Percentiles rank a stretch among this genome's conserved stretches.
phyloP scores from a whole-genome alignment of 1,139 yeast species.

The Hemisphaericaspora lyxosophila region DNA sequence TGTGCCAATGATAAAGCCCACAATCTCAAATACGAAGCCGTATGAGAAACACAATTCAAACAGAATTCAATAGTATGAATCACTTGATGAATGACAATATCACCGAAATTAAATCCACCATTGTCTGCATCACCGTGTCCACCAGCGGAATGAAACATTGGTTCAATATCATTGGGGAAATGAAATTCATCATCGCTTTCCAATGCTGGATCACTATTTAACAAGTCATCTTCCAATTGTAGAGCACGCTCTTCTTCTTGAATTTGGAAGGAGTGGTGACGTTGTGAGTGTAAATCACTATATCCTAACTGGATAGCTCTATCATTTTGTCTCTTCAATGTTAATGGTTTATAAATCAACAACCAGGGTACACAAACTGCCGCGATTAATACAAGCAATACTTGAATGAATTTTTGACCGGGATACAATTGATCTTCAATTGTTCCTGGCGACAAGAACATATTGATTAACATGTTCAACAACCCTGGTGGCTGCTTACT shows the following conservation, averaged over 20 bases:
- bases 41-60: constrained; percentile 94
- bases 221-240: constrained; percentile 24
- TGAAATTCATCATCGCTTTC: constrained; percentile 30
- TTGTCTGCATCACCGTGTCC: constrained; percentile 43
- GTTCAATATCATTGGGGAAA: constrained; percentile 51
- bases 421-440: constrained; percentile 81
- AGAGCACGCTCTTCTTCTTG: constrained; percentile 37
- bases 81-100: constrained; percentile 94
- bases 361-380: constrained; percentile 94
- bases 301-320: constrained; percentile 36
- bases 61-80: constrained; percentile 98
- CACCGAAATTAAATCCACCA: constrained; percentile 78
- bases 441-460: constrained; percentile 92
- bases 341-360: constrained; percentile 81
- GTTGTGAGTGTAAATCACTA: constrained; percentile 34
- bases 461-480: constrained; percentile 89
- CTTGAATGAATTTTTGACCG: constrained; percentile 82
- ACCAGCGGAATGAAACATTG: constrained; percentile 32
- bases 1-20: constrained; percentile 99
- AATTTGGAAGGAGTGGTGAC: constrained; percentile 31
- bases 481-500: constrained; percentile 86
- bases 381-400: constrained; percentile 71
- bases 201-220: constrained; percentile 21
- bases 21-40: constrained; percentile 92
- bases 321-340: constrained; percentile 46